phyloP scores from a whole-genome alignment of 495 filamentous ascomycete genomes.

The Talaromyces ruber region DNA sequence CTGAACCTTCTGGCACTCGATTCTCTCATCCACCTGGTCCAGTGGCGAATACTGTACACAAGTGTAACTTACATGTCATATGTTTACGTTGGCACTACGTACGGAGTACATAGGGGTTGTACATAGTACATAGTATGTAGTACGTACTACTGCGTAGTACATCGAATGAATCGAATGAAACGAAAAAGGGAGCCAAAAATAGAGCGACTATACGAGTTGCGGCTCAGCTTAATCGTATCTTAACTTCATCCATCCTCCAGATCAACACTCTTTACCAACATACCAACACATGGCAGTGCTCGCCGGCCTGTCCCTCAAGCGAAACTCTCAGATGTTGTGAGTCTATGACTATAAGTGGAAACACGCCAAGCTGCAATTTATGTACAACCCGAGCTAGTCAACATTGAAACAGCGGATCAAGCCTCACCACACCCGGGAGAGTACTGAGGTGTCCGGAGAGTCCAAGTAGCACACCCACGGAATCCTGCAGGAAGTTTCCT shows the following conservation, averaged over 20 bases:
- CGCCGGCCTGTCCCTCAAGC: not conserved
- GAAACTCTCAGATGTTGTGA: not conserved
- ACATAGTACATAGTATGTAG: not conserved
- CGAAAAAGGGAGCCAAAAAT: not conserved
- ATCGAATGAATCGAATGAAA: too few relatives aligned
- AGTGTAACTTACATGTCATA: not conserved
- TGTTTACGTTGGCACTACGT: not conserved
- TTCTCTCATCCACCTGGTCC: not conserved
- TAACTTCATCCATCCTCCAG: not conserved
- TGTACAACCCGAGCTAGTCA: not conserved
- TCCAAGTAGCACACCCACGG: not conserved
- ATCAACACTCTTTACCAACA: not conserved
- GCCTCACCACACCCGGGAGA: not conserved
- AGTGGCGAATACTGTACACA: not conserved
- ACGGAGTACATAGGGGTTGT: not conserved
- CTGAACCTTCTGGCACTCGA: not conserved
- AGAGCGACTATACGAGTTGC: not conserved
- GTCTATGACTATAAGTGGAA: not conserved
- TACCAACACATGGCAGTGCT: not conserved
- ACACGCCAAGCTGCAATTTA: not conserved
- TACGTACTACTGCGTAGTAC: not conserved
- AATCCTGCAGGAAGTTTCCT: not conserved
- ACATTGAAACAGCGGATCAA: not conserved
- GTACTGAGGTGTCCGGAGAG: too few relatives aligned
- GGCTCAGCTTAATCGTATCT: not conserved